Base-by-base conservation (phyloP, 345 rosid species). In the Boechera retrofracta region DNA sequence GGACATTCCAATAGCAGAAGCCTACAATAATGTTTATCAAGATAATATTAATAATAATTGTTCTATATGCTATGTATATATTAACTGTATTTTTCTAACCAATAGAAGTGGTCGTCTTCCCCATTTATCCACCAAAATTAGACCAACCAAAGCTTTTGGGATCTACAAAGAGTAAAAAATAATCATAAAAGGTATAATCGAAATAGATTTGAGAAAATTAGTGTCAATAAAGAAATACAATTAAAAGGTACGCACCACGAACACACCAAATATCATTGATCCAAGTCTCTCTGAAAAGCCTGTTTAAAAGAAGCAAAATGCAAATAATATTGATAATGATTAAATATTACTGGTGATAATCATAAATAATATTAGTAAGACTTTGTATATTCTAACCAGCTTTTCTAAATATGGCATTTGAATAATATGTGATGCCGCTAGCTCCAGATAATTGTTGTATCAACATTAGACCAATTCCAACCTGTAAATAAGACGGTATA, bases 81-180 rank as follows among this genome's bases (percentile, higher is more conserved):
- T 16, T 16, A 26, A 32, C 6, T 44, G 29, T 31, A 31, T 24
- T n/a, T 49, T 48, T 65, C 81, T 72, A 51, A 87, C 90, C 86
- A 87, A 18, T 7, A 87, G 77, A 24, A 85, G 88, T 16, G 83
- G 85, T 4, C 89, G 81, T 76, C 92, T 73, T 72, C 92, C 92
- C 42, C 58, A 83, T 62, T 24, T 79, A 63, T 88, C 92, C 42
- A 84, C 84, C 61, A 88, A 72, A 47, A 83, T 5, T 10, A 88
- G 65, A 39, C 72, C 71, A 24, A 78, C 4, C 41, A 73, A 15
- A 6, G 84, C 73, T 45, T 61, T 73, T 11, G 86, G 88, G 32
- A 74, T 75, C 85, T 86, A 77, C 63, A 64, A 16, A 59, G 12
- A 61, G 39, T 7, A 18, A 47, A 31, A 21, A 26, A 32, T 6